phyloP scores from a whole-genome alignment of 768 basidiomycete species.

The Psilocybe subaeruginosa region DNA sequence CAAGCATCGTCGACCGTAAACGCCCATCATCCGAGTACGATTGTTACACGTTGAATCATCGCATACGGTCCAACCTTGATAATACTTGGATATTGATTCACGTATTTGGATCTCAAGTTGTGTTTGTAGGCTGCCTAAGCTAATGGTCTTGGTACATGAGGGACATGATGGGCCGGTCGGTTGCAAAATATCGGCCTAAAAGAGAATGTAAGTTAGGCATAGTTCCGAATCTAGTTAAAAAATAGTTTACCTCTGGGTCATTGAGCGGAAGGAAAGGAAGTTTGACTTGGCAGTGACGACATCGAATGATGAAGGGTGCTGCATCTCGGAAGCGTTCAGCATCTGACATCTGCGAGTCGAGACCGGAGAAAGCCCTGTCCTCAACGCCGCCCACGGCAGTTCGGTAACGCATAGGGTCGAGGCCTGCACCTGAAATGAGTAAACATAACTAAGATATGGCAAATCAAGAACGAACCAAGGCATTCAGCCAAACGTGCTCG shows the following conservation, averaged over 20 bases:
- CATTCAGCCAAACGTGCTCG: conserved; percentile 92
- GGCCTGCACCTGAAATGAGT: conserved; percentile 45
- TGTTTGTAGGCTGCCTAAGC: conserved; percentile 65
- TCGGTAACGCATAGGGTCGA: conserved; percentile 34
- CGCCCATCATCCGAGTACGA: conserved; percentile 91
- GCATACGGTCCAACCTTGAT: conserved; percentile 89
- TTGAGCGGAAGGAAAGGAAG: conserved; percentile 60
- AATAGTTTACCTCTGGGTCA: conserved; percentile 54
- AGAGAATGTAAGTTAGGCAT: background rate
- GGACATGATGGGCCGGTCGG: conserved; percentile 72
- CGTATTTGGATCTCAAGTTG: conserved; percentile 92
- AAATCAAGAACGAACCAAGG: conserved; percentile 57
- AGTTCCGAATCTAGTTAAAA: no score
- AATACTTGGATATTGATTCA: conserved; percentile 75
- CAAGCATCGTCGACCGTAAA: conserved; percentile 86
- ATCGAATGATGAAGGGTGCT: conserved; percentile 72
- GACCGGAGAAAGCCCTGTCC: conserved; percentile 71
- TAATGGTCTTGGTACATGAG: conserved; percentile 58
- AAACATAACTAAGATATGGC: background rate
- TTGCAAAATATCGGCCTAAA: conserved; percentile 68
- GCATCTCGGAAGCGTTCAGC: conserved; percentile 83
- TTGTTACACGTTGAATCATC: conserved; percentile 83
- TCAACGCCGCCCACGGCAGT: conserved; percentile 45
- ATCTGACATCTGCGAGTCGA: conserved; percentile 91
- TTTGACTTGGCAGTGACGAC: conserved; percentile 70